Percentiles rank a stretch among this genome's conserved stretches.
These are phyloP conservation scores for Rhododendron griersonianum DNA, from an alignment of 148 eudicot species.

Conservation along the genomic window DNA sequence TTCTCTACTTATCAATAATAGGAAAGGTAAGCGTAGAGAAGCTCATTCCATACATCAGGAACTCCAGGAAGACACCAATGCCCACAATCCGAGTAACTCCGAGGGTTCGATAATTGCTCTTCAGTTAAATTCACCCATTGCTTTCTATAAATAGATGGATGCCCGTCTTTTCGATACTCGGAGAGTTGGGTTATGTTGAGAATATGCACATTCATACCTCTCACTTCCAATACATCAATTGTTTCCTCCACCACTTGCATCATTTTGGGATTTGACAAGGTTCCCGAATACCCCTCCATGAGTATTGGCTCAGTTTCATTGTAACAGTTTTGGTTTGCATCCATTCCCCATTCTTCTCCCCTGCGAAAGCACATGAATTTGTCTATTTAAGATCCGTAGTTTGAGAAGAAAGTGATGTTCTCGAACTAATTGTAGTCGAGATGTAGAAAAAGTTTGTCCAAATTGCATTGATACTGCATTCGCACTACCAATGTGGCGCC, in stretches of 20 bases:
- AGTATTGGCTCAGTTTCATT: constrained; percentile 28
- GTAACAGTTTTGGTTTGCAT: constrained; percentile 18
- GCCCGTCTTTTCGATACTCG: constrained; percentile 37
- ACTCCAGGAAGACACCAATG: constrained; percentile 84
- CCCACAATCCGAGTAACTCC: constrained; percentile 41
- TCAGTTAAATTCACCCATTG: constrained; percentile 23
- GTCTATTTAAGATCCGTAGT: background rate
- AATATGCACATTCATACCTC: constrained; percentile 21
- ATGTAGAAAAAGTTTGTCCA: background rate
- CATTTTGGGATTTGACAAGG: constrained; percentile 20
- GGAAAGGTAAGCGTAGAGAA: constrained; percentile 43
- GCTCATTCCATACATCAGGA: constrained; percentile 72
- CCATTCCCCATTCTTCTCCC: constrained; percentile 34
- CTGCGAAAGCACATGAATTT: constrained; percentile 13
- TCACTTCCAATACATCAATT: constrained; percentile 13
- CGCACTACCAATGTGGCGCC: too few species aligned
- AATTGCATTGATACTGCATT: background rate
- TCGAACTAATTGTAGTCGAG: background rate
- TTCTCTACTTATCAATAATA: background rate
- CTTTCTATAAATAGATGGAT: constrained; percentile 34
- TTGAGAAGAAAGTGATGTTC: background rate
- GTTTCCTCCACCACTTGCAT: constrained; percentile 26
- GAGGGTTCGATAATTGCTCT: constrained; percentile 35
- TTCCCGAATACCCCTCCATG: constrained; percentile 15
- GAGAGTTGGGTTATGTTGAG: constrained; percentile 34